Evolutionary conservation across 371 early-diverging fungal genomes (phyloP).

Genomic region (Mucor irregularis): DNA sequence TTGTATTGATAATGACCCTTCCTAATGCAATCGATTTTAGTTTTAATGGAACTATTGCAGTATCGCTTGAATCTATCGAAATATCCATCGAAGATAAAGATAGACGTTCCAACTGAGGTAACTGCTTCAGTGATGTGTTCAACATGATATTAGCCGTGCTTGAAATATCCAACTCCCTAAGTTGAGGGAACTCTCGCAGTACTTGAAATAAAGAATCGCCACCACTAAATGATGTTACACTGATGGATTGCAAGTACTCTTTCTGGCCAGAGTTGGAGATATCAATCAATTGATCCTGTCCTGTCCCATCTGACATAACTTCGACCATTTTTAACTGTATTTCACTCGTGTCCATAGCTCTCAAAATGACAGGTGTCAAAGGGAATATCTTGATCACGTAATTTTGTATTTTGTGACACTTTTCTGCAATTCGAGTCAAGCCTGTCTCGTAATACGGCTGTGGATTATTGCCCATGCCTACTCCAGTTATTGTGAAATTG

Average conservation of each 20-base stretch:
- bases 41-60: background rate
- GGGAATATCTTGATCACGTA: background rate
- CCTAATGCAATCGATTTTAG: background rate
- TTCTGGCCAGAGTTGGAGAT: background rate
- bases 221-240: no score
- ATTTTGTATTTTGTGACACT: background rate
- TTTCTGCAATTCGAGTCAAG: background rate
- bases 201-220: no score
- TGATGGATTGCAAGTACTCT: background rate
- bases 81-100: no score
- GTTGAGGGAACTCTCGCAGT: no score
- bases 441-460: background rate
- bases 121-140: no score
- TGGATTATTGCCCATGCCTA: background rate
- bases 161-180: background rate
- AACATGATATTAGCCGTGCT: no score
- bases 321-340: background rate
- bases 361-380: background rate
- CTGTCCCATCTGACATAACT: background rate
- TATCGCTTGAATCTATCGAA: no score
- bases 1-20: background rate
- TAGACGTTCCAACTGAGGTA: no score
- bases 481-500: background rate
- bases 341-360: background rate
- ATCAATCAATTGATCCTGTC: background rate